Evolutionary conservation across 2,329 filamentous ascomycete genomes (phyloP).

Genomic region (Cordyceps javanica): DNA sequence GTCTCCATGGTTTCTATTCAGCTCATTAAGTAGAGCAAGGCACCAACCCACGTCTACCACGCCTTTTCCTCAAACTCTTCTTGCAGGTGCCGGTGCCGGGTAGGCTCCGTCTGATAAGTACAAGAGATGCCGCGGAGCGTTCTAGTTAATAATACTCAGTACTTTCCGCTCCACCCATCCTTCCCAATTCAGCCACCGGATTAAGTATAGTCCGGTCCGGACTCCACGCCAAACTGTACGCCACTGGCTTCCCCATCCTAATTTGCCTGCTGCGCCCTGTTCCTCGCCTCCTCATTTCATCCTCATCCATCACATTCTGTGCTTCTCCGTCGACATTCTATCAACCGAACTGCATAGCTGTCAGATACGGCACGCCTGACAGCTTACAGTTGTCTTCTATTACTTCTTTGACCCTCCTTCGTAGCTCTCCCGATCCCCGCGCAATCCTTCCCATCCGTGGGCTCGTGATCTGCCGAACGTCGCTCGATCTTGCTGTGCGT

Average conservation of each 20-base stretch:
- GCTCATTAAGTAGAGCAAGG: too few species aligned
- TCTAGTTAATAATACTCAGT: too few species aligned
- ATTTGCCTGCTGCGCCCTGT: not conserved
- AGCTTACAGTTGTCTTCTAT: not conserved
- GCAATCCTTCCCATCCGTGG: not conserved
- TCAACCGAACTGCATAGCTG: not conserved
- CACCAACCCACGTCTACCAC: too few species aligned
- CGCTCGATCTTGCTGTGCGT: not conserved
- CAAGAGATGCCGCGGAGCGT: too few species aligned
- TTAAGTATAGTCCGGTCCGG: not conserved
- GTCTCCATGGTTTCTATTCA: too few species aligned
- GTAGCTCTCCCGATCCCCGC: not conserved
- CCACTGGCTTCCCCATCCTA: not conserved
- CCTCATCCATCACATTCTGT: not conserved
- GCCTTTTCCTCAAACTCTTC: too few species aligned
- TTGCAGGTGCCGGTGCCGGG: too few species aligned
- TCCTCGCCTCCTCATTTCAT: constrained; percentile 1
- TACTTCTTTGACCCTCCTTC: not conserved
- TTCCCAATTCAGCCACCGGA: not conserved
- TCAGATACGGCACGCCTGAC: not conserved
- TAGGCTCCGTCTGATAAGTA: too few species aligned
- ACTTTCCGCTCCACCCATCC: too few species aligned
- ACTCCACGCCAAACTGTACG: not conserved
- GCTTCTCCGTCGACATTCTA: not conserved
- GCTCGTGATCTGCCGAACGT: not conserved